Percentiles rank a stretch among this genome's conserved stretches.
Evolutionary conservation across 2,329 filamentous ascomycete genomes (phyloP).

Genomic region (Fusarium sp.): DNA sequence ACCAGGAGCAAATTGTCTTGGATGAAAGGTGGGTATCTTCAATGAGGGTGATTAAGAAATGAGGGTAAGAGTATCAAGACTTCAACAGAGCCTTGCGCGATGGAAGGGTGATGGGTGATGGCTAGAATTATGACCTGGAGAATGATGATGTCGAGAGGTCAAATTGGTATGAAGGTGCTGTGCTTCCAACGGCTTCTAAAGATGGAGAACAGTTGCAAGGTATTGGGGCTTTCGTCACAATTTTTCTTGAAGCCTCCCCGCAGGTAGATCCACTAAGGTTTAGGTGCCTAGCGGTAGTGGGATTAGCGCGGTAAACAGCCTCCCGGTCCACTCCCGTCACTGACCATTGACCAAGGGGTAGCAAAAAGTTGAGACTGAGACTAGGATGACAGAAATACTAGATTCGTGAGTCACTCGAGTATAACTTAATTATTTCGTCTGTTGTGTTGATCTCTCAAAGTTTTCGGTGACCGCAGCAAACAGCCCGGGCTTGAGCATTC

Average conservation of each 20-base stretch:
- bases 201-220: conserved; percentile 35
- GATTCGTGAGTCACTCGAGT: not conserved
- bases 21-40: conserved; percentile 6
- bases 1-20: conserved; percentile 28
- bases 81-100: not conserved
- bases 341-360: not conserved
- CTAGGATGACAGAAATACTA: not conserved
- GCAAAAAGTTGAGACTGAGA: not conserved
- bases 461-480: not conserved
- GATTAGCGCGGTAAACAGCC: conserved; percentile 27
- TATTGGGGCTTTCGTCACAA: conserved; percentile 48
- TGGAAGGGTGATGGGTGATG: conserved; percentile 7
- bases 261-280: conserved; percentile 36
- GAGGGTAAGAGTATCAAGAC: conserved; percentile 7
- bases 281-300: conserved; percentile 22
- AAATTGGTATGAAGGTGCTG: conserved; percentile 13
- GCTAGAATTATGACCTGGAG: conserved; percentile 14
- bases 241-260: conserved; percentile 47
- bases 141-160: conserved; percentile 40
- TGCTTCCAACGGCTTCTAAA: conserved; percentile 44
- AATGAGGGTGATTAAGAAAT: conserved; percentile 29
- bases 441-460: not conserved
- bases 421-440: not conserved
- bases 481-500: not conserved
- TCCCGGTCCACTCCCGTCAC: conserved; percentile 8